Evolutionary conservation across 2,329 filamentous ascomycete genomes (phyloP).

Genomic region (Coniochaeta sp.): DNA sequence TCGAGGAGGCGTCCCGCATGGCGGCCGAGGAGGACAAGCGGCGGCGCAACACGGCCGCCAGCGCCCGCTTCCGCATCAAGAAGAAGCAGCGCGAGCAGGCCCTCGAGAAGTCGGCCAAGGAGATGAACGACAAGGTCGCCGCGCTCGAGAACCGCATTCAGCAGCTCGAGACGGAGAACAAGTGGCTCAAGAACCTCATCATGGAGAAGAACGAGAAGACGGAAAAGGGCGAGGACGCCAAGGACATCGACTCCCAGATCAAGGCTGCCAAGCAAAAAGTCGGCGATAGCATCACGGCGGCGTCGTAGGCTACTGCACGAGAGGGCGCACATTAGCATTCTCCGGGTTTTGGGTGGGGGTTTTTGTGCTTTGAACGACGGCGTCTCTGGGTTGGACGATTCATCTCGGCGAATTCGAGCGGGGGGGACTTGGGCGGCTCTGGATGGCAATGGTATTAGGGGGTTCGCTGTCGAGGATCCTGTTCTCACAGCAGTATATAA

Average conservation of each 20-base stretch:
- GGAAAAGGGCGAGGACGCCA: constrained; percentile 43
- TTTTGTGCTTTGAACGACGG: constrained; percentile 3
- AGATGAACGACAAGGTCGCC: constrained; percentile 73
- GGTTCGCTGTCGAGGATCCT: background rate
- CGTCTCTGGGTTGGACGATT: background rate
- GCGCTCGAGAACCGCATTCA: constrained; percentile 65
- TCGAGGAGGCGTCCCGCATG: constrained; percentile 64
- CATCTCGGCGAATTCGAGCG: background rate
- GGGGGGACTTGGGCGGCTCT: background rate
- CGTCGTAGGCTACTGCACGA: constrained; percentile 2
- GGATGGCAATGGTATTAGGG: background rate
- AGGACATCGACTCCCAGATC: constrained; percentile 35
- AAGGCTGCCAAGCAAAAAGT: constrained; percentile 9
- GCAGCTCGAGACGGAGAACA: constrained; percentile 77
- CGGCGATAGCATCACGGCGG: background rate
- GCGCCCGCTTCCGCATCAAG: constrained; percentile 84
- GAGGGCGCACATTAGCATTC: background rate
- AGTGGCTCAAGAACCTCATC: constrained; percentile 73
- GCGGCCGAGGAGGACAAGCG: constrained; percentile 88
- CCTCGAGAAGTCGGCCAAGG: constrained; percentile 73
- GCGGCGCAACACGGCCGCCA: constrained; percentile 80
- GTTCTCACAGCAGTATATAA: background rate
- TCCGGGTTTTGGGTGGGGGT: background rate
- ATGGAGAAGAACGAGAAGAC: constrained; percentile 66
- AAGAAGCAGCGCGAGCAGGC: constrained; percentile 93